A percentile compares a stretch with the other conserved stretches of the same genome.
phyloP scores from a whole-genome alignment of 176 grass and related monocot genomes.

The Oryza punctata region DNA sequence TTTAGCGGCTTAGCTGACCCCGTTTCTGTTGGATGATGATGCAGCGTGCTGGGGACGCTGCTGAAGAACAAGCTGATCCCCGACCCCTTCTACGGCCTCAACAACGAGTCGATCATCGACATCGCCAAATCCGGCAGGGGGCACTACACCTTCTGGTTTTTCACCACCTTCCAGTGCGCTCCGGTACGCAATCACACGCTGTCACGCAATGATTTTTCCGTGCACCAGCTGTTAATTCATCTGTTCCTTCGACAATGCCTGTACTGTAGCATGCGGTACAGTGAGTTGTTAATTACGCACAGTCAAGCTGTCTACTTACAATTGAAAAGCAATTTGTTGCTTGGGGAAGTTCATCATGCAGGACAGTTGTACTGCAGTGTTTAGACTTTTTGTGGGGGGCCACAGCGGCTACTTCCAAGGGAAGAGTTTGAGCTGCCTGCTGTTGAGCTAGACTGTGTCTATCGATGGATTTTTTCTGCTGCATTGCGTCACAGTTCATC shows the following conservation, averaged over 20 bases:
- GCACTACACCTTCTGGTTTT: constrained; percentile 98
- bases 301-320: neutral
- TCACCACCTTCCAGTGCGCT: constrained; percentile 71
- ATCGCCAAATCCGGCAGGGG: constrained; percentile 89
- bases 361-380: neutral
- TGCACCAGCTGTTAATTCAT: neutral
- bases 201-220: neutral
- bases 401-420: neutral
- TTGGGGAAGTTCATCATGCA: neutral
- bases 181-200: constrained; percentile 46
- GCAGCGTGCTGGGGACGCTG: constrained; percentile 86
- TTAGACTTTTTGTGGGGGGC: neutral
- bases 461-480: neutral
- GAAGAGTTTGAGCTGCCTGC: constrained; percentile 17
- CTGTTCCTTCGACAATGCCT: neutral
- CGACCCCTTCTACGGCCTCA: constrained; percentile 94
- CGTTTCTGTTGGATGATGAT: constrained; percentile 17
- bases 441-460: neutral
- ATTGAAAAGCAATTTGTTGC: neutral
- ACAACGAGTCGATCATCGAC: constrained; percentile 95
- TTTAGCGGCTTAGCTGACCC: neutral
- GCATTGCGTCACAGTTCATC: neutral
- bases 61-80: constrained; percentile 85
- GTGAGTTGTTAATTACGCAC: neutral
- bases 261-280: constrained; percentile 5